phyloP scores from a whole-genome alignment of 176 grass and related monocot species.

The Cenchrus purpureus region DNA sequence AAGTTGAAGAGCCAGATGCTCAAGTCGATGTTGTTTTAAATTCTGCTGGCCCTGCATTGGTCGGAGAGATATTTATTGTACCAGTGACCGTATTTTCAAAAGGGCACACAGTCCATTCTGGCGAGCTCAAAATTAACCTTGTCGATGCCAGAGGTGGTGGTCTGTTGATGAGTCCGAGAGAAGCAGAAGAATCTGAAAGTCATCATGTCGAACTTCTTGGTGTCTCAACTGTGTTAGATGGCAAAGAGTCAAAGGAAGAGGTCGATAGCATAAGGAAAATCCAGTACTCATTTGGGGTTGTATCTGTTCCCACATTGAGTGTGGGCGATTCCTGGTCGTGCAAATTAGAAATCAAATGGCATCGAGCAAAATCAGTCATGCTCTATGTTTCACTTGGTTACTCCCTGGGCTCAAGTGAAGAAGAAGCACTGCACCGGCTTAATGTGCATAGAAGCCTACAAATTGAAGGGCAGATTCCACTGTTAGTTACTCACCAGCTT shows the following conservation, averaged over 20 bases:
- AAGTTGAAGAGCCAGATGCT: constrained; percentile 85
- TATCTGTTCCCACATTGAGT: constrained; percentile 76
- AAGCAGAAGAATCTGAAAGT: constrained; percentile 81
- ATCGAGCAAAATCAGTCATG: constrained; percentile 88
- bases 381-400: constrained; percentile 94
- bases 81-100: constrained; percentile 73
- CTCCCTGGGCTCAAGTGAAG: constrained; percentile 53
- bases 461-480: constrained; percentile 89
- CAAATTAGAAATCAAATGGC: constrained; percentile 97
- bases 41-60: constrained; percentile 76
- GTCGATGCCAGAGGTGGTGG: constrained; percentile 94
- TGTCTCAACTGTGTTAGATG: constrained; percentile 56
- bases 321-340: constrained; percentile 79
- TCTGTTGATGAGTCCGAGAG: constrained; percentile 87
- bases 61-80: constrained; percentile 80
- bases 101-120: constrained; percentile 76
- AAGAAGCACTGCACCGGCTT: constrained; percentile 65
- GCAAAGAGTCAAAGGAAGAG: constrained; percentile 59
- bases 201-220: constrained; percentile 90
- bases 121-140: constrained; percentile 98
- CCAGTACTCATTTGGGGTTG: constrained; percentile 84
- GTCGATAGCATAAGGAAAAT: constrained; percentile 83
- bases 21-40: constrained; percentile 77
- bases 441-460: constrained; percentile 94
- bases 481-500: constrained; percentile 70